phyloP scores from a whole-genome alignment of 805 yeast species.

The Yamadazyma paraphyllophila region DNA sequence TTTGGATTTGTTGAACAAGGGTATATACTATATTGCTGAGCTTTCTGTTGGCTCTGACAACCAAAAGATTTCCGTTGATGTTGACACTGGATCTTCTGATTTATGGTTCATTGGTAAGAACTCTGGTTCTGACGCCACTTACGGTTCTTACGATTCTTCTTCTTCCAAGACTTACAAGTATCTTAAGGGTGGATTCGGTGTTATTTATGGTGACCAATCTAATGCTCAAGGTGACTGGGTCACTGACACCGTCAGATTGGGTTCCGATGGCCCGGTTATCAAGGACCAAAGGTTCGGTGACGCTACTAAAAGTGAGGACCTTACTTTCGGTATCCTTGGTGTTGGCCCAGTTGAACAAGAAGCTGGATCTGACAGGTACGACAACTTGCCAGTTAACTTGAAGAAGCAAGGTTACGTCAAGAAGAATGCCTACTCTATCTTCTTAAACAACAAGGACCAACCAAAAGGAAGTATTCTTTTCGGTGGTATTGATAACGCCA shows the following conservation, averaged over 20 bases:
- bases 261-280: slow-evolving; percentile 11
- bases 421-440: slow-evolving; percentile 36
- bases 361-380: slow-evolving; percentile 16
- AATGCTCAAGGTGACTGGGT: slow-evolving; percentile 31
- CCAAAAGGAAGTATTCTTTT: slow-evolving; percentile 25
- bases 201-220: slow-evolving; percentile 47
- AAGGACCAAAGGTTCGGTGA: slow-evolving; percentile 16
- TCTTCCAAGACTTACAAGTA: slow-evolving; percentile 29
- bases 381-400: slow-evolving; percentile 33
- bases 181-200: slow-evolving; percentile 36
- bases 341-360: slow-evolving; percentile 14
- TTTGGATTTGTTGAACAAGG: slow-evolving; percentile 1
- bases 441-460: slow-evolving; percentile 23
- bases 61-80: slow-evolving; percentile 18
- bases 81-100: slow-evolving; percentile 30
- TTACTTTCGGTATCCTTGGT: slow-evolving; percentile 18
- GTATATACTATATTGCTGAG: slow-evolving; percentile 11
- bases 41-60: slow-evolving; percentile 21
- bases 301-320: slow-evolving; percentile 6
- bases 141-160: slow-evolving; percentile 37
- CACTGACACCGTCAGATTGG: slow-evolving; percentile 14
- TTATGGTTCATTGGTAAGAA: slow-evolving; percentile 21
- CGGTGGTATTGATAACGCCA: slow-evolving; percentile 31
- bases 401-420: slow-evolving; percentile 32
- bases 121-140: slow-evolving; percentile 13